Evolutionary conservation across 257 asterid species (phyloP).

Genomic region (Nicotiana knightiana): DNA sequence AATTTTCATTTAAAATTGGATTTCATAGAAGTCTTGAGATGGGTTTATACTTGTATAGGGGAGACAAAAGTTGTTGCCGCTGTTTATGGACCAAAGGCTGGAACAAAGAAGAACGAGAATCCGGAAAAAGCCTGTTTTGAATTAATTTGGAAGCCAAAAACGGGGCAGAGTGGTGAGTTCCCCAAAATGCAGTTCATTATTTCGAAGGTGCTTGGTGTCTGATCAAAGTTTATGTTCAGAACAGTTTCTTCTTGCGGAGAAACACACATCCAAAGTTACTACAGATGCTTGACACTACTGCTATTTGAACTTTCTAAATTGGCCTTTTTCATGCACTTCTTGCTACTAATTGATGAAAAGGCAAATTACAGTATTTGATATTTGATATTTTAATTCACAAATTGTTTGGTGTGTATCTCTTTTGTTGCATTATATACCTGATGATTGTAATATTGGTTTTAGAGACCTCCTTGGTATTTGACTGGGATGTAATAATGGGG

Average conservation of each 20-base stretch:
- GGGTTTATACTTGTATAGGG: slow-evolving; percentile 31
- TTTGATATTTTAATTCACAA: background rate
- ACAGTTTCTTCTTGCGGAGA: background rate
- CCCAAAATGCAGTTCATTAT: background rate
- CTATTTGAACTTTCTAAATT: background rate
- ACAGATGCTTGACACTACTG: background rate
- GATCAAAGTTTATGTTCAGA: background rate
- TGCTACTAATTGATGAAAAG: background rate
- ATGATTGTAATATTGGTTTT: background rate
- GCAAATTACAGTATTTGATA: background rate
- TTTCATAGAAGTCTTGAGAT: background rate
- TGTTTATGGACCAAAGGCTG: slow-evolving; percentile 92
- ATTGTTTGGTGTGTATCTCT: background rate
- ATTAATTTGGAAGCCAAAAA: slow-evolving; percentile 86
- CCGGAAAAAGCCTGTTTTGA: slow-evolving; percentile 91
- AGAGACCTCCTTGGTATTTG: background rate
- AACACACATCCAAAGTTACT: background rate
- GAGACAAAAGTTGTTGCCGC: slow-evolving; percentile 95
- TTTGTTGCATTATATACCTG: background rate
- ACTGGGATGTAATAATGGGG: background rate
- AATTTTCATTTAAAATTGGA: background rate
- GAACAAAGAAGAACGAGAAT: slow-evolving; percentile 89
- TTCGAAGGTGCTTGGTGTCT: background rate
- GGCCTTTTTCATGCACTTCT: background rate
- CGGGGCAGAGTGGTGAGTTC: slow-evolving; percentile 71